Percentiles rank a stretch among this genome's conserved stretches.
Conservation (phyloP, 2,329 filamentous ascomycete species). For the Lachnellula subtilissima region DNA sequence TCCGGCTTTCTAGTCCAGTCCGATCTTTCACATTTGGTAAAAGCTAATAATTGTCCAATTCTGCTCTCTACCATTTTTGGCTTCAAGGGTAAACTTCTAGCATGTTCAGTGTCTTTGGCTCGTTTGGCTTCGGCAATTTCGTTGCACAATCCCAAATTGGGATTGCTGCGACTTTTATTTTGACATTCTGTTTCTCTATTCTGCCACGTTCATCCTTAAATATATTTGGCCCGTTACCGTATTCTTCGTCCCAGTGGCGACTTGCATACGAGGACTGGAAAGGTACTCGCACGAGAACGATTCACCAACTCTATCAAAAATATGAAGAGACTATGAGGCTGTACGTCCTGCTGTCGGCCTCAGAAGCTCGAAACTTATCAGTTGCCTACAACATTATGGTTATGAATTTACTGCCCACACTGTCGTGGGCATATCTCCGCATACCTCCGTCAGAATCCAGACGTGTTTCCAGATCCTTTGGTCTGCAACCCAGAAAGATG, state of each 20-base stretch:
- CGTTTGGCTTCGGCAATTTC: no score
- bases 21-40: no score
- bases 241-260: neutral
- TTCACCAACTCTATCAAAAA: conserved; percentile 5
- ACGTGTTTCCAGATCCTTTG: conserved; percentile 43
- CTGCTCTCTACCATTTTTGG: no score
- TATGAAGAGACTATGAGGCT: conserved; percentile 46
- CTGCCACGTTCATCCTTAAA: neutral
- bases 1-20: no score
- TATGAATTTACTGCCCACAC: conserved; percentile 43
- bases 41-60: no score
- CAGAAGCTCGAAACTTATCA: conserved; percentile 41
- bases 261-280: conserved; percentile 6
- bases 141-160: no score
- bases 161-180: neutral
- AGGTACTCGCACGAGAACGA: conserved; percentile 1
- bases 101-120: no score
- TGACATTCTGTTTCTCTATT: neutral
- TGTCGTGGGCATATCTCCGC: conserved; percentile 46
- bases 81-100: no score
- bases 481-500: conserved; percentile 48
- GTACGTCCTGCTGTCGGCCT: conserved; percentile 47
- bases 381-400: conserved; percentile 32
- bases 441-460: conserved; percentile 49
- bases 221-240: conserved; percentile 4